Evolutionary conservation across 768 basidiomycete species (phyloP).

Genomic region (Mycena galopus): DNA sequence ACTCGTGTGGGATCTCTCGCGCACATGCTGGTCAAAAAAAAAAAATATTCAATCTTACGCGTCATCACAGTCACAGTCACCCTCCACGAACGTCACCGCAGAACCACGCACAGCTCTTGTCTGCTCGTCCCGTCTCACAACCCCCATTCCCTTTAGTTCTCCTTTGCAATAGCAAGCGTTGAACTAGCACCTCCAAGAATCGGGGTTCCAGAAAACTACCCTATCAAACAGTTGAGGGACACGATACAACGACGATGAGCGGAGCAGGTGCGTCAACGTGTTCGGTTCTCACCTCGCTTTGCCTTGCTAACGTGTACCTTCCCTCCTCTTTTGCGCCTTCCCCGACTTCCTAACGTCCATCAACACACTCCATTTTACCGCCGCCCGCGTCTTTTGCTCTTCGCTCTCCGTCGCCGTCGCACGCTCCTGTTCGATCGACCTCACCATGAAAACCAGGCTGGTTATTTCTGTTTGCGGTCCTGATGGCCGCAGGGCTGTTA

Average conservation of each 20-base stretch:
- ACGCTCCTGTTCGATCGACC: neutral
- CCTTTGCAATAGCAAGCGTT: neutral
- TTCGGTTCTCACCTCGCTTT: neutral
- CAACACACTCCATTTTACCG: neutral
- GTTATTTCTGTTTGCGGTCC: conserved; percentile 97
- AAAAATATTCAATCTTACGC: neutral
- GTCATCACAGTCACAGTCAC: neutral
- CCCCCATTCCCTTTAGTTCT: neutral
- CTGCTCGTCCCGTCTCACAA: neutral
- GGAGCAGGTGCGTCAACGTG: conserved; percentile 54
- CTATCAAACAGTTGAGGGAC: conserved; percentile 11
- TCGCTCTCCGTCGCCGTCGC: neutral
- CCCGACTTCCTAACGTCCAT: neutral
- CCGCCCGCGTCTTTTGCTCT: neutral
- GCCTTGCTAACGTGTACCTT: conserved; percentile 10
- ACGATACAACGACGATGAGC: conserved; percentile 51
- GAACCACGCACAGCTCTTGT: neutral
- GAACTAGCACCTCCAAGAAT: neutral
- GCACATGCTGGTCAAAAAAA: too few species aligned
- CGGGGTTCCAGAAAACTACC: conserved; percentile 14
- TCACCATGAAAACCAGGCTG: conserved; percentile 7
- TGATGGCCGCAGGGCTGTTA: conserved; percentile 93
- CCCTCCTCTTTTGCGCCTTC: neutral
- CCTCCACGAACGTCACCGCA: neutral
- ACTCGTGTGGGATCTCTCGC: too few species aligned